These are phyloP conservation scores for Psilocybe azurescens DNA, from an alignment of 768 basidiomycete species.

Conservation along the genomic window DNA sequence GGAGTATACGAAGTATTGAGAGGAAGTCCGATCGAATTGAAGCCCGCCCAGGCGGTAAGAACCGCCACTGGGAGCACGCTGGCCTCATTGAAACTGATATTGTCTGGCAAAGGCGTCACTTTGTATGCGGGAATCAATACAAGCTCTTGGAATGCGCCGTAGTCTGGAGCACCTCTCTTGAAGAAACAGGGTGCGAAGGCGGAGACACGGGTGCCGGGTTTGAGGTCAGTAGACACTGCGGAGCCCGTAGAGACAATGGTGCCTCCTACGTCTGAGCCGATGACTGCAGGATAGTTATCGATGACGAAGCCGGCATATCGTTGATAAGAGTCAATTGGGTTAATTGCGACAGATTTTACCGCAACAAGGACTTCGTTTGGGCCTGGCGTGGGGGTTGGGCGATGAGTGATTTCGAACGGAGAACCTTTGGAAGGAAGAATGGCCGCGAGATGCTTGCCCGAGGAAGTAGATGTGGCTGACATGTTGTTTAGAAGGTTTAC, in stretches of 20 bases:
- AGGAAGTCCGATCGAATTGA: background rate
- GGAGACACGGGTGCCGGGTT: background rate
- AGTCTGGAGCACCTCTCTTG: background rate
- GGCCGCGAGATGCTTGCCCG: too few species aligned
- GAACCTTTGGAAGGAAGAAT: too few species aligned
- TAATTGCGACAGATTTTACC: background rate
- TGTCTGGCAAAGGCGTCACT: background rate
- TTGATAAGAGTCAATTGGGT: background rate
- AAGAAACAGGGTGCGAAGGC: background rate
- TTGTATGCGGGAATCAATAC: background rate
- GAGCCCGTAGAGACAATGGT: background rate
- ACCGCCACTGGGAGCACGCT: background rate
- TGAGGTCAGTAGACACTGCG: background rate
- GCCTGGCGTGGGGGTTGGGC: background rate
- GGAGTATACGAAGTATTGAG: background rate
- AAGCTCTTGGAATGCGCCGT: background rate
- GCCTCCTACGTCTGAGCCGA: background rate
- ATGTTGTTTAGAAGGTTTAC: too few species aligned
- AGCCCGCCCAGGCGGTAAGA: background rate
- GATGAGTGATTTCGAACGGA: too few species aligned
- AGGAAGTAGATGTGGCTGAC: too few species aligned
- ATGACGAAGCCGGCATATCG: background rate
- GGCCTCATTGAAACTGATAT: background rate
- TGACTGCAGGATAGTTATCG: background rate
- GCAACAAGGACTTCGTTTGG: background rate